These are phyloP conservation scores for Hypoxylon cercidicola DNA, from an alignment of 495 filamentous ascomycete genomes.

Conservation along the genomic window DNA sequence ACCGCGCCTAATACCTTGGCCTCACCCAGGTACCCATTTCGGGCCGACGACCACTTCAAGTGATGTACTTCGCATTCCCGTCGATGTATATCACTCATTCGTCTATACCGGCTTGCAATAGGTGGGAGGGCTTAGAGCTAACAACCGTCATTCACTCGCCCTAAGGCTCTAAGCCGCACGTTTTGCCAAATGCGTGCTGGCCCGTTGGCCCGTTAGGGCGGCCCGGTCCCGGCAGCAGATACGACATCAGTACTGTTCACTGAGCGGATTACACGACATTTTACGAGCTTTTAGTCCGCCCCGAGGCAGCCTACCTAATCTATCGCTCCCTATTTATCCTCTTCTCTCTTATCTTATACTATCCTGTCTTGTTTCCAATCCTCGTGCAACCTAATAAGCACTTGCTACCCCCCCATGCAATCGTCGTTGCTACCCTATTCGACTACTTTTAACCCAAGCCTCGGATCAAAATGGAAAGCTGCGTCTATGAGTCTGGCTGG, in stretches of 20 bases:
- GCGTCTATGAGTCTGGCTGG: constrained; percentile 31
- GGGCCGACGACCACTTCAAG: constrained; percentile 29
- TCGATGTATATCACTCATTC: background rate
- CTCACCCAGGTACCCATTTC: constrained; percentile 18
- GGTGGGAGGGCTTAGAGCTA: constrained; percentile 6
- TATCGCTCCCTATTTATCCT: constrained; percentile 6
- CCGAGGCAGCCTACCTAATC: constrained; percentile 37
- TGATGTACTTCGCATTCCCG: background rate
- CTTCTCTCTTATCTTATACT: constrained; percentile 27
- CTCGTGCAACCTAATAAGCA: constrained; percentile 27
- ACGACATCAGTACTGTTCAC: constrained; percentile 32
- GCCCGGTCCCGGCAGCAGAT: constrained; percentile 42
- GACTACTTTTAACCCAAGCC: constrained; percentile 16
- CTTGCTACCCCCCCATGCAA: constrained; percentile 30
- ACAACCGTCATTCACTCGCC: constrained; percentile 13
- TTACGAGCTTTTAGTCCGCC: constrained; percentile 36
- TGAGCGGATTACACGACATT: constrained; percentile 39
- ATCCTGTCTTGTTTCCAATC: constrained; percentile 17
- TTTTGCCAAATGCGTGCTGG: constrained; percentile 35
- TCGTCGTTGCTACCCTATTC: constrained; percentile 21
- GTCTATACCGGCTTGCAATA: constrained; percentile 11
- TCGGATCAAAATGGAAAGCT: constrained; percentile 32
- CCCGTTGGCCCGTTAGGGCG: constrained; percentile 43
- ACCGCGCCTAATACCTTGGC: constrained; percentile 35
- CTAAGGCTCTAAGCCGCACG: constrained; percentile 30